Base-by-base conservation (phyloP, 2,329 filamentous ascomycete species). In the Talaromyces rugulosus region DNA sequence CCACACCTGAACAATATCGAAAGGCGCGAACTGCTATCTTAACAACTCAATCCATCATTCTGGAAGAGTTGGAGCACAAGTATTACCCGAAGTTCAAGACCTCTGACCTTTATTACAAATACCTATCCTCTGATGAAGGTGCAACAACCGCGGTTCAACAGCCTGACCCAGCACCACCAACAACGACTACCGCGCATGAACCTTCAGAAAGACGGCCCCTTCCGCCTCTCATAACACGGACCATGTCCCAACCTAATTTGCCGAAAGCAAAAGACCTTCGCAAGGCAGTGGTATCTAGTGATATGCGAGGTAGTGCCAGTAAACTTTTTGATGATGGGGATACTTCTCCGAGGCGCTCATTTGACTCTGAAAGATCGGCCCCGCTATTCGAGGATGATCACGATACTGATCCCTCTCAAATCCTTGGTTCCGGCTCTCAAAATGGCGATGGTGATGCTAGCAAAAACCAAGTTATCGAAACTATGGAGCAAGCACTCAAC, bases 51-150 rank as follows among this genome's bases (percentile, higher is more conserved):
- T 94, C 91, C 18, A 83, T 86, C 2, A 89, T 93, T 0, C 83
- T 97, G 61, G 90, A 96, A 64, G 88, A 90, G 68, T 91, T 99
- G 86, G 89, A 92, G 70, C 86, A 87, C 27, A 86, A 84, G 14
- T 86, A 96, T 71, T 95, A 95, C 66, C 87, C 89, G 18, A 86
- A 85, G 23, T 99, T 99, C 80, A 96, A 93, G 71, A 90, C 88
- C 68, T 96, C 95, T 0, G 95, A 98, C 71, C 77, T 99, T 0
- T 99, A 92, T 74, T 98, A 95, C 81, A 99, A 99, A 74, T 97
- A 93, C 72, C 82, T 99, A 1, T 92, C 94, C 7, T 90, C 94
- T 12, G 91, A 96, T 70, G 92, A 96, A 75, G 77, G 78, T 33
- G 75, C 78, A 7, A 68, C 69, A 5, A 77, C 78, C 33, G 74